These are phyloP conservation scores for Malus orientalis DNA, from an alignment of 306 rosid genomes.

Conservation along the genomic window DNA sequence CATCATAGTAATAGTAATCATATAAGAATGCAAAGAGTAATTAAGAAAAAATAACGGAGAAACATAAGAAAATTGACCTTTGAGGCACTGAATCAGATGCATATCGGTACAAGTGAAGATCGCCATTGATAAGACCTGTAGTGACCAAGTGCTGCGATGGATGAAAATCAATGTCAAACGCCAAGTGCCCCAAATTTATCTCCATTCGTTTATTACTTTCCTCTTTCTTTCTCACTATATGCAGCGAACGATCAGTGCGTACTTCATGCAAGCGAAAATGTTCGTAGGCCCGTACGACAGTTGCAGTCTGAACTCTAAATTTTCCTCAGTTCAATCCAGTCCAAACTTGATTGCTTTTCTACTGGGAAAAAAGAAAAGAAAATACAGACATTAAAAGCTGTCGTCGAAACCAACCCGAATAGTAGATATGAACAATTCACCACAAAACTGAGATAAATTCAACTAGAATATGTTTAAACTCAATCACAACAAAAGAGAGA, in stretches of 20 bases:
- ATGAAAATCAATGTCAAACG: constrained; percentile 80
- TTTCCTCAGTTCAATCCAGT: neutral
- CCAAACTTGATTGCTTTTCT: neutral
- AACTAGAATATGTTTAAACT: neutral
- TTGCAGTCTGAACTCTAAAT: neutral
- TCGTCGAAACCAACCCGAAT: neutral
- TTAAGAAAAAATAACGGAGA: neutral
- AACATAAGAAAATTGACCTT: constrained; percentile 25
- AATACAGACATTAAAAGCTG: neutral
- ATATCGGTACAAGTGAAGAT: constrained; percentile 66
- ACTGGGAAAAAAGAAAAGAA: neutral
- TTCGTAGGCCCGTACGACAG: neutral
- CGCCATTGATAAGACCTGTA: constrained; percentile 56
- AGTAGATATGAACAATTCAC: neutral
- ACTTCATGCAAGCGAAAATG: neutral
- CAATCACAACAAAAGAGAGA: neutral
- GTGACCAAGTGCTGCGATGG: constrained; percentile 54
- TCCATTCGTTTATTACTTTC: constrained; percentile 35
- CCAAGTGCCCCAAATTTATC: constrained; percentile 48
- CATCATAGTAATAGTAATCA: neutral
- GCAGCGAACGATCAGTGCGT: too few species aligned
- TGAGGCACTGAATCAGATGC: constrained; percentile 39
- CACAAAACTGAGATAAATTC: neutral
- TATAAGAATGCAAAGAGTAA: neutral
- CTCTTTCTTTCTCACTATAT: neutral